phyloP scores from a whole-genome alignment of 202 grass and related monocot species.

The Setaria viridis region DNA sequence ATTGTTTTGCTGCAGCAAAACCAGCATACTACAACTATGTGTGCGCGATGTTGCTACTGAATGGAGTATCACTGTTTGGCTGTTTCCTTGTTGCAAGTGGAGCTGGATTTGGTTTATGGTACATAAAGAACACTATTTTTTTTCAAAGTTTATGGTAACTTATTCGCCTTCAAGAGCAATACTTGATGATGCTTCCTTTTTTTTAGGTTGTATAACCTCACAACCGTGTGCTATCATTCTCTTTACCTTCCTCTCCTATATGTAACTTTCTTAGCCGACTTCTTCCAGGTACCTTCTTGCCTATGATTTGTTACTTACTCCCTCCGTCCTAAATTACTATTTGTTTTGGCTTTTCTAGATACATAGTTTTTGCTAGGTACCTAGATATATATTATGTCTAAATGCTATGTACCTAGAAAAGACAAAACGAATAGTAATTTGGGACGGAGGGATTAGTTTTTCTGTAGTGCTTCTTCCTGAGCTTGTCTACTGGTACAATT shows the following conservation, averaged over 20 bases:
- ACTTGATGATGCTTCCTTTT: slow-evolving; percentile 29
- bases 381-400: no score
- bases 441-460: not conserved
- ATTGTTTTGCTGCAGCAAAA: slow-evolving; percentile 70
- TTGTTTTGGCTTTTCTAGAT: no score
- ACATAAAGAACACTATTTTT: slow-evolving; percentile 27
- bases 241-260: slow-evolving; percentile 98
- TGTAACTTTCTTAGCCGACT: slow-evolving; percentile 91
- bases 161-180: slow-evolving; percentile 36
- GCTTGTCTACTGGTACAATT: not conserved
- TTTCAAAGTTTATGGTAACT: slow-evolving; percentile 26
- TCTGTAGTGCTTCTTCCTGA: slow-evolving; percentile 6
- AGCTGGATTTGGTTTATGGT: slow-evolving; percentile 96
- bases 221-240: slow-evolving; percentile 84
- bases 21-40: slow-evolving; percentile 94
- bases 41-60: slow-evolving; percentile 88
- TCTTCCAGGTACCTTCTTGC: slow-evolving; percentile 80
- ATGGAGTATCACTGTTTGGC: slow-evolving; percentile 76
- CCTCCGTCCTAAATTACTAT: no score
- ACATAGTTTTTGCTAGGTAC: no score
- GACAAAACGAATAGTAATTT: no score
- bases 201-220: slow-evolving; percentile 89
- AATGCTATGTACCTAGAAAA: no score
- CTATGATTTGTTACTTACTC: not conserved
- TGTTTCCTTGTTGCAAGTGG: slow-evolving; percentile 78